Evolutionary conservation across 345 rosid genomes (phyloP), one percentile per base, ranked within the genome.

Genomic region (Populus euphratica): DNA sequence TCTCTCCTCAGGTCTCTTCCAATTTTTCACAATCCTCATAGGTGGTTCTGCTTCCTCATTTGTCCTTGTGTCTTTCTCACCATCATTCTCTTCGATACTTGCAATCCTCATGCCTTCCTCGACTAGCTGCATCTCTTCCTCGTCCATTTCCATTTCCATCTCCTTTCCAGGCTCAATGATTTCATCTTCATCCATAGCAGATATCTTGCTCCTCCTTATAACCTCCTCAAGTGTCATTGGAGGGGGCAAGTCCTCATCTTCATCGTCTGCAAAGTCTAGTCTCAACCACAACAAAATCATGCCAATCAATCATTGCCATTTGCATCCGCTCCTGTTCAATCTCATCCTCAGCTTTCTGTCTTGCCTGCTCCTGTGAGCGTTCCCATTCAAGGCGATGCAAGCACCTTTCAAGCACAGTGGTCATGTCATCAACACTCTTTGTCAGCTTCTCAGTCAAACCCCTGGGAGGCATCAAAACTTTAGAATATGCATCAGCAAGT

Each of bases 1-100:
- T 83, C 98, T 93, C 65, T 93, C 97, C 79, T 93, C 98, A 29
- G 98, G 98, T 84, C 98, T 91, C 87, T 89, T 93, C 98, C 97
- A 93, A 84, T 93, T 92, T 88, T 86, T 91, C 78, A 92, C 93
- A 73, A 93, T 93, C 79, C 94, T 88, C 93, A 93, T 91, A 16
- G 98, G 98, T 68, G 88, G 86, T 83, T 93, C 98, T 20, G 83
- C 83, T 38, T 91, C 98, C 47, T 88, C 92, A 9, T 74, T 77
- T 43, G 80, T 66, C 72, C 80, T 84, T 36, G 62, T 75, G 43
- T 82, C 70, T 84, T 79, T 85, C 67, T 81, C 88, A 33, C 81
- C 81, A 54, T 81, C 86, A 82, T 87, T 87, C 70, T 90, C 97
- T 74, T 82, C 91, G 69, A 90, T 65, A 72, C 86, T 88, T 27